These are phyloP conservation scores for Grosmannia penicillata DNA, from an alignment of 2,329 filamentous ascomycete species.

Conservation along the genomic window DNA sequence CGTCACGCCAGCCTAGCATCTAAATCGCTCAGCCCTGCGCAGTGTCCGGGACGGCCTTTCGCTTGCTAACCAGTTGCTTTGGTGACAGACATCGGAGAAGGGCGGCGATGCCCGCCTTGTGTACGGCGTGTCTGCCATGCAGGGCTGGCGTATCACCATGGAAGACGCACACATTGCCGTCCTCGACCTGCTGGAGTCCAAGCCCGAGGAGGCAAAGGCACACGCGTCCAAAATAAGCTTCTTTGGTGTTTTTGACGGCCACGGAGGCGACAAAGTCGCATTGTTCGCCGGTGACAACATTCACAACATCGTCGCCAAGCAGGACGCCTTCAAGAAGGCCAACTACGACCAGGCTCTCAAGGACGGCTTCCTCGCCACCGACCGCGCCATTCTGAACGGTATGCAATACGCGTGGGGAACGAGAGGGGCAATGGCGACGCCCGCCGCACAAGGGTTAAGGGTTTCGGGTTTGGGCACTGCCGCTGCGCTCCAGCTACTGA, in stretches of 20 bases:
- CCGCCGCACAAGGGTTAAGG: no score
- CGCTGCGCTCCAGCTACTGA: conserved; percentile 3
- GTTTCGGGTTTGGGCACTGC: no score
- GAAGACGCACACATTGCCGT: conserved; percentile 88
- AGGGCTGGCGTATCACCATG: conserved; percentile 99
- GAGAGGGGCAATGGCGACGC: no score
- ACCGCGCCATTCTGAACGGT: conserved; percentile 93
- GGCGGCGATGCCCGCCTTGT: conserved; percentile 87
- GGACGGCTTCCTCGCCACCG: conserved; percentile 91
- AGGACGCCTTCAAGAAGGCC: conserved; percentile 81
- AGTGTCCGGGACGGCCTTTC: no score
- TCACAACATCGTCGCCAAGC: conserved; percentile 86
- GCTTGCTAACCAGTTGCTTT: no score
- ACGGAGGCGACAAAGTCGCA: conserved; percentile 93
- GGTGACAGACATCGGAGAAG: conserved; percentile 80
- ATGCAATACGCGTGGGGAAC: no score
- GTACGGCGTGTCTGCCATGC: conserved; percentile 96
- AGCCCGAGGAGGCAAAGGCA: conserved; percentile 42
- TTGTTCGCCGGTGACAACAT: conserved; percentile 85
- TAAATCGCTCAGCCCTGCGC: no score
- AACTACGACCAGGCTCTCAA: conserved; percentile 93
- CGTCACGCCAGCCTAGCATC: no score
- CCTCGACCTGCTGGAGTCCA: conserved; percentile 61
- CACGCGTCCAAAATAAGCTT: conserved; percentile 70
- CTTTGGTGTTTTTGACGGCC: conserved; percentile 96